A percentile compares a stretch with the other conserved stretches of the same genome.
Evolutionary conservation across 2,329 filamentous ascomycete genomes (phyloP).

Genomic region (Trichoderma brevicompactum): DNA sequence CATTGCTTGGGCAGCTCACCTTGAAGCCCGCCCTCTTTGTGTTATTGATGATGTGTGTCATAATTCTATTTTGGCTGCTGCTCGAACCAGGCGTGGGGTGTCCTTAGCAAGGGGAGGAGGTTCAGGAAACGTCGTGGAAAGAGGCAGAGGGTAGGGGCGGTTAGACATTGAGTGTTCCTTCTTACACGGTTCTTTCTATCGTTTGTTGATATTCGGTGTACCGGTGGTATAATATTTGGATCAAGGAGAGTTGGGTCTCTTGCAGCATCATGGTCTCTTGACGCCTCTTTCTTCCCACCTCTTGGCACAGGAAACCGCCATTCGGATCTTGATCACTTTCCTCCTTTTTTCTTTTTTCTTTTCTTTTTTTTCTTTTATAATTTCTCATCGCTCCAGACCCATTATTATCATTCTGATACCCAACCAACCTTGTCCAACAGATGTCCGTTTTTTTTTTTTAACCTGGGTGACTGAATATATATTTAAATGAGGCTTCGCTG

Average conservation of each 20-base stretch:
- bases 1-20: slow-evolving; percentile 27
- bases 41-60: slow-evolving; percentile 2
- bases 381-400: slow-evolving; percentile 18
- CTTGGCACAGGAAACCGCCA: slow-evolving; percentile 23
- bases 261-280: slow-evolving; percentile 26
- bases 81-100: slow-evolving; percentile 27
- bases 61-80: slow-evolving; percentile 1
- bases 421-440: slow-evolving; percentile 25
- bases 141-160: slow-evolving; percentile 27
- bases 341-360: slow-evolving; percentile 1
- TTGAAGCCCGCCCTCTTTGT: slow-evolving; percentile 24
- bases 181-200: slow-evolving; percentile 31
- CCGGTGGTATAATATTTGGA: slow-evolving; percentile 33
- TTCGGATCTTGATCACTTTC: slow-evolving; percentile 7
- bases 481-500: neutral
- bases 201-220: slow-evolving; percentile 32
- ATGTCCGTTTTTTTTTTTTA: neutral
- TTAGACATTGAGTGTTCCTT: slow-evolving; percentile 32
- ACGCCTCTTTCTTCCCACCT: slow-evolving; percentile 8
- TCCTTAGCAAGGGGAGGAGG: slow-evolving; percentile 13
- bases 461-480: slow-evolving; percentile 1
- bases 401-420: slow-evolving; percentile 28
- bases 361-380: slow-evolving; percentile 2
- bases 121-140: slow-evolving; percentile 20
- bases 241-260: slow-evolving; percentile 29